Conservation (phyloP, 768 basidiomycete species). For the Kwoniella mangroviensis region DNA sequence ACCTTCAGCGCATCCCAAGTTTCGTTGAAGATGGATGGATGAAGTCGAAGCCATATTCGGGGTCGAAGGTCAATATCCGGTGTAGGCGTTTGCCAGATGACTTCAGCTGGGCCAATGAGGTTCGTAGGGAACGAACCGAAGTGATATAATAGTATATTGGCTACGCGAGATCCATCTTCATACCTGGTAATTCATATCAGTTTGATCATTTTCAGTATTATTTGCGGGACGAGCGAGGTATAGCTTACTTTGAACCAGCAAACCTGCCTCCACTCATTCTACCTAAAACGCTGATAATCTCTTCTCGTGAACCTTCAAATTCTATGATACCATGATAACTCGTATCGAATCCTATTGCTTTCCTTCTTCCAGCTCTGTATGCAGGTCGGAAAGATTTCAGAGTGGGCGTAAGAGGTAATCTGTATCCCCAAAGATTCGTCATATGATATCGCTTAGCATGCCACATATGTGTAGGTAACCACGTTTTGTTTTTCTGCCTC, state of each 20-base stretch:
- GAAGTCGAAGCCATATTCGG: slow-evolving; percentile 73
- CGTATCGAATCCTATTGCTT: slow-evolving; percentile 85
- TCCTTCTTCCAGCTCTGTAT: slow-evolving; percentile 82
- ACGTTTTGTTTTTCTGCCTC: slow-evolving; percentile 83
- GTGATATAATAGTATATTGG: slow-evolving; percentile 72
- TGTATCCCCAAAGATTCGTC: slow-evolving; percentile 89
- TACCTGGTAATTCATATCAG: slow-evolving; percentile 61
- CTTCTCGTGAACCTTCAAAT: slow-evolving; percentile 67
- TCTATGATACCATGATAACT: slow-evolving; percentile 81
- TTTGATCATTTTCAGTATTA: not conserved
- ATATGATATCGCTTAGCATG: slow-evolving; percentile 97
- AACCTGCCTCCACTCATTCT: slow-evolving; percentile 61
- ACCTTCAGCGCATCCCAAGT: slow-evolving; percentile 59
- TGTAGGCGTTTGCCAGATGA: slow-evolving; percentile 71
- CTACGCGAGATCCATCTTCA: slow-evolving; percentile 68
- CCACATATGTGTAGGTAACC: slow-evolving; percentile 97
- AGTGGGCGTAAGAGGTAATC: slow-evolving; percentile 84
- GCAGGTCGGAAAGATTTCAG: slow-evolving; percentile 92
- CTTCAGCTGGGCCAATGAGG: slow-evolving; percentile 70
- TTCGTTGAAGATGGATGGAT: slow-evolving; percentile 72
- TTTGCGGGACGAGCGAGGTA: not conserved
- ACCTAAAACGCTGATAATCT: slow-evolving; percentile 65
- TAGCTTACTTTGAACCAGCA: slow-evolving; percentile 49
- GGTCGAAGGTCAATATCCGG: slow-evolving; percentile 9
- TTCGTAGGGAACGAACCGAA: slow-evolving; percentile 69